Evolutionary conservation across 352 stramenopile species (phyloP).

Genomic region (Phytophthora ramorum): DNA sequence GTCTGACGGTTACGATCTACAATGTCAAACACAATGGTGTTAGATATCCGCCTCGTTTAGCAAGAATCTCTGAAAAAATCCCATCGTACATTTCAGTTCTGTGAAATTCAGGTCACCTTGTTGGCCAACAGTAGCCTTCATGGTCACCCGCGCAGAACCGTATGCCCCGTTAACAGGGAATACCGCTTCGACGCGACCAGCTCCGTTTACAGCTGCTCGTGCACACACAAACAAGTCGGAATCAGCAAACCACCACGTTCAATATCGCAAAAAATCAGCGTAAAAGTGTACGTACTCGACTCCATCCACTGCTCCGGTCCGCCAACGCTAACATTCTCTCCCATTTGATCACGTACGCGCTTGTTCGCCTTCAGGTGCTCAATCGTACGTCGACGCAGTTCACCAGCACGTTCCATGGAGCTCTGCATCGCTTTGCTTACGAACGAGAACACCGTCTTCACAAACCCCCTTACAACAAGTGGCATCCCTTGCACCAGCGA

Average conservation of each 20-base stretch:
- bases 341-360: constrained; percentile 59
- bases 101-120: constrained; percentile 51
- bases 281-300: constrained; percentile 53
- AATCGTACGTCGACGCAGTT: constrained; percentile 61
- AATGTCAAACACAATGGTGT: constrained; percentile 5
- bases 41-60: neutral
- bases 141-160: constrained; percentile 50
- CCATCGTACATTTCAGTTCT: constrained; percentile 70
- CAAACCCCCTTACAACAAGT: constrained; percentile 61
- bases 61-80: neutral
- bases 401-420: constrained; percentile 66
- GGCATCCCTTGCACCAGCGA: constrained; percentile 66
- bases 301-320: constrained; percentile 78
- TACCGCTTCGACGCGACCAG: constrained; percentile 66
- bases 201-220: constrained; percentile 66
- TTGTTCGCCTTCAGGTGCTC: constrained; percentile 62
- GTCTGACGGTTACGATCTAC: constrained; percentile 64
- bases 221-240: neutral
- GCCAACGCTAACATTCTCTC: constrained; percentile 53
- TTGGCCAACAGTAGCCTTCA: constrained; percentile 59
- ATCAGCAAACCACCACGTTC: neutral
- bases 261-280: neutral
- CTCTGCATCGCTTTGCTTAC: constrained; percentile 64
- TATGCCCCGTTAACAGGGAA: constrained; percentile 60
- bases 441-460: constrained; percentile 77